phyloP scores from a whole-genome alignment of 371 early-diverging fungal species.

The Mucor piriformis region DNA sequence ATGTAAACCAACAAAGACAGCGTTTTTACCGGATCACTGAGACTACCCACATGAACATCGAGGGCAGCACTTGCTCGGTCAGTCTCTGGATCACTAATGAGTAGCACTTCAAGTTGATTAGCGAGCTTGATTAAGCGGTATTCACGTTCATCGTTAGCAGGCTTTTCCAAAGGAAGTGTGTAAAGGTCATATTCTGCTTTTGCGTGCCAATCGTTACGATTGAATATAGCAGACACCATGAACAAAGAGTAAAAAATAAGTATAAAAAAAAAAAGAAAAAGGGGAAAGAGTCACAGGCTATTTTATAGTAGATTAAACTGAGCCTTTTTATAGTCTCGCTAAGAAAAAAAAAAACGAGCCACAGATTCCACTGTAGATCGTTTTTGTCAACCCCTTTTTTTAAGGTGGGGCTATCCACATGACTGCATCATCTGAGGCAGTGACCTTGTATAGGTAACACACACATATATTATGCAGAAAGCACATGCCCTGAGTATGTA shows the following conservation, averaged over 20 bases:
- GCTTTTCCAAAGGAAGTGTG: constrained; percentile 51
- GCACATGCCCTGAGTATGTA: too few relatives aligned
- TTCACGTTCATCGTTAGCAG: constrained; percentile 76
- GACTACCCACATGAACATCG: constrained; percentile 92
- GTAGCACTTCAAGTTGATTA: constrained; percentile 80
- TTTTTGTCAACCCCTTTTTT: constrained; percentile 1
- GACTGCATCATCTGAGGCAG: background rate
- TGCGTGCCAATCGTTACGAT: constrained; percentile 21
- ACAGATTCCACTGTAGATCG: too few relatives aligned
- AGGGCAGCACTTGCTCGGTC: constrained; percentile 92
- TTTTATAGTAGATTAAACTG: background rate
- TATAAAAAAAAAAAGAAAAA: constrained; percentile 4
- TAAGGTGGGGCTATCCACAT: background rate
- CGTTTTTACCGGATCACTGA: constrained; percentile 82
- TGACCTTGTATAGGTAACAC: constrained; percentile 1
- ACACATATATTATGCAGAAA: too few relatives aligned
- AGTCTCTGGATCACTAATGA: constrained; percentile 80
- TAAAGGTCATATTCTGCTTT: constrained; percentile 13
- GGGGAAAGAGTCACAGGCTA: constrained; percentile 9
- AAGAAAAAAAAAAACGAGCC: too few relatives aligned
- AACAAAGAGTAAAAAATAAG: background rate
- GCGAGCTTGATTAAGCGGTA: constrained; percentile 83
- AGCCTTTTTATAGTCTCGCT: too few relatives aligned
- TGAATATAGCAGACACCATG: constrained; percentile 24
- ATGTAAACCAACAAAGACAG: too few relatives aligned